Percentiles rank a stretch among this genome's conserved stretches.
Conservation (phyloP, 345 rosid species). For the Dovyalis caffra region DNA sequence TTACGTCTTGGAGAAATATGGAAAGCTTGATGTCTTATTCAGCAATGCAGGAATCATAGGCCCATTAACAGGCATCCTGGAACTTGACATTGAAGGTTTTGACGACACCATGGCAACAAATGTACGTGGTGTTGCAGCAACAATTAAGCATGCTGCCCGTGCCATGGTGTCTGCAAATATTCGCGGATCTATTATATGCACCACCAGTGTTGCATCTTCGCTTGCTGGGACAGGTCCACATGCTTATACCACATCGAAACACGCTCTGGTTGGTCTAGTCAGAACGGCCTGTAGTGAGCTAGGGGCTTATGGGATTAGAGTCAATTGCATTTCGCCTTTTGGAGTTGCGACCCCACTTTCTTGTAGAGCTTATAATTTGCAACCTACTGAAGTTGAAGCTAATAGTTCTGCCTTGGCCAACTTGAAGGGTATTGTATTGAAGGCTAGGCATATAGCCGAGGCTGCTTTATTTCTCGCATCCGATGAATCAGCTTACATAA, state of each 20-base stretch:
- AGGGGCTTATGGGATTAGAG: constrained; percentile 81
- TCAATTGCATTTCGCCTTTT: constrained; percentile 75
- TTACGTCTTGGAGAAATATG: constrained; percentile 45
- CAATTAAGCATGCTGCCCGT: constrained; percentile 76
- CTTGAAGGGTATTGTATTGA: constrained; percentile 66
- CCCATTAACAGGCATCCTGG: constrained; percentile 52
- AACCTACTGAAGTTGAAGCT: constrained; percentile 49
- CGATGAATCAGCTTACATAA: constrained; percentile 74
- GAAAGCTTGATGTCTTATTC: constrained; percentile 66
- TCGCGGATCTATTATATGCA: constrained; percentile 83
- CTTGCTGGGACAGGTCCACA: constrained; percentile 71
- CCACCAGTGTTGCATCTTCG: constrained; percentile 58
- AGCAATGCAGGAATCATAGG: constrained; percentile 89
- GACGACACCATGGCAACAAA: constrained; percentile 62
- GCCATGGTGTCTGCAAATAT: constrained; percentile 62
- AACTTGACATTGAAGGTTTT: constrained; percentile 49
- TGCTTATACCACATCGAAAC: constrained; percentile 77
- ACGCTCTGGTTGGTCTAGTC: constrained; percentile 71
- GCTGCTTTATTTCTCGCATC: constrained; percentile 85
- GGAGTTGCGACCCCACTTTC: constrained; percentile 83
- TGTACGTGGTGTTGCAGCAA: constrained; percentile 75
- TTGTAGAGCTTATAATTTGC: constrained; percentile 49
- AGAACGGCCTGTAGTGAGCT: constrained; percentile 70
- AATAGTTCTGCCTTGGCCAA: constrained; percentile 40
- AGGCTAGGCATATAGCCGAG: constrained; percentile 76